These are phyloP conservation scores for Quillaja saponaria DNA, from an alignment of 306 rosid genomes.

Conservation along the genomic window DNA sequence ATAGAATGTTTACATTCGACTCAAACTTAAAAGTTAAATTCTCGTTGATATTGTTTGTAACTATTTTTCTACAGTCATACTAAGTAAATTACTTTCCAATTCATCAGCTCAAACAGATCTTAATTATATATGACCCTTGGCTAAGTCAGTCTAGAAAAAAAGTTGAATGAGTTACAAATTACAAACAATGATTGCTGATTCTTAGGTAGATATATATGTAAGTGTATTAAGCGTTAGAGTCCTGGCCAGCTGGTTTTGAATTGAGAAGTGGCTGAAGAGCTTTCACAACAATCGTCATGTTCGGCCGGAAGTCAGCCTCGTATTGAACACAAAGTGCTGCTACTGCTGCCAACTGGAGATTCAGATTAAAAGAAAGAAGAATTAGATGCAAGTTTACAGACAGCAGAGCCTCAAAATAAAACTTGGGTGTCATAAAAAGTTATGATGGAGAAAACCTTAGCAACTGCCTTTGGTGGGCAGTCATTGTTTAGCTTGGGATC, in stretches of 20 bases:
- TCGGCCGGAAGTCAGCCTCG: constrained; percentile 97
- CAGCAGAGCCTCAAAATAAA: constrained; percentile 1
- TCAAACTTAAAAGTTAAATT: too few species aligned
- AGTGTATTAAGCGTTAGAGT: constrained; percentile 40
- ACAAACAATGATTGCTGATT: too few species aligned
- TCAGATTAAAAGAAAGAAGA: constrained; percentile 25
- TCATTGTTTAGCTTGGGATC: constrained; percentile 95
- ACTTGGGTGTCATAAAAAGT: not conserved
- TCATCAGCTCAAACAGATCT: too few species aligned
- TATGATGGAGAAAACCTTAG: constrained; percentile 59
- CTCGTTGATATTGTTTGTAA: too few species aligned
- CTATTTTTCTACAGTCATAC: too few species aligned
- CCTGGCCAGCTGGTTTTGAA: constrained; percentile 79
- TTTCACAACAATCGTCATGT: constrained; percentile 96
- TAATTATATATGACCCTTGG: too few species aligned
- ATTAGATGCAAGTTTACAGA: not conserved
- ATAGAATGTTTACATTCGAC: too few species aligned
- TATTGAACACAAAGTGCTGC: constrained; percentile 98
- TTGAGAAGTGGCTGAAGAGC: constrained; percentile 95
- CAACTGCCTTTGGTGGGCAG: constrained; percentile 92
- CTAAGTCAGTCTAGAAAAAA: too few species aligned
- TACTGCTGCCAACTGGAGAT: constrained; percentile 89
- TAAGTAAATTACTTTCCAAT: too few species aligned
- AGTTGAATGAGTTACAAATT: too few species aligned
- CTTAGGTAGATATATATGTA: too few species aligned